Percentiles rank a stretch among this genome's conserved stretches.
Evolutionary conservation across 2,329 filamentous ascomycete species (phyloP).

Genomic region (Aureobasidium subglaciale): DNA sequence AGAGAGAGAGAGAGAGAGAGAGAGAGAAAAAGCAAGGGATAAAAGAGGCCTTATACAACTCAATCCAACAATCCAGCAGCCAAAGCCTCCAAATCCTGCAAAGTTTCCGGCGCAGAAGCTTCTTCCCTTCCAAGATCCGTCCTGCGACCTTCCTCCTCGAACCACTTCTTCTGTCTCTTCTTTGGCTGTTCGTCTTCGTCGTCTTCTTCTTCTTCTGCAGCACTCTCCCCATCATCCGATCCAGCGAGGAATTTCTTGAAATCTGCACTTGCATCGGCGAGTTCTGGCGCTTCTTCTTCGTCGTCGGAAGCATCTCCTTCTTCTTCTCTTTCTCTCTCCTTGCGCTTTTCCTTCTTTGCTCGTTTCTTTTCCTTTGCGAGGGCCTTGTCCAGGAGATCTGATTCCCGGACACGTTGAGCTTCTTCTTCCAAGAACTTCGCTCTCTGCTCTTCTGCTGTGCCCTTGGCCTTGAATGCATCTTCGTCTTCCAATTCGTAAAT

Average conservation of each 20-base stretch:
- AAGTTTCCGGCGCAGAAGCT: conserved; percentile 69
- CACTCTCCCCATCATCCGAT: conserved; percentile 30
- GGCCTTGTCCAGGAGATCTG: conserved; percentile 77
- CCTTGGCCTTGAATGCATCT: conserved; percentile 67
- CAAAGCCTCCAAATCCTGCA: conserved; percentile 72
- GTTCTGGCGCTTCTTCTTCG: conserved; percentile 20
- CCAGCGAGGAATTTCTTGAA: conserved; percentile 18
- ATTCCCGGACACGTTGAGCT: conserved; percentile 60
- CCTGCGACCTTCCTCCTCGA: conserved; percentile 52
- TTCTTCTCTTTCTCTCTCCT: conserved; percentile 51
- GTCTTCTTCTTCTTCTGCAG: conserved; percentile 35
- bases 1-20: too few relatives aligned
- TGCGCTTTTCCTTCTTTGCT: conserved; percentile 69
- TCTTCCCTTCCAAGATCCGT: conserved; percentile 41
- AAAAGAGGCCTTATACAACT: too few relatives aligned
- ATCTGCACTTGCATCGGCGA: conserved; percentile 12
- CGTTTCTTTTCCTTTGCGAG: conserved; percentile 68
- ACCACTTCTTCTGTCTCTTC: conserved; percentile 73
- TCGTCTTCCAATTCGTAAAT: conserved; percentile 86
- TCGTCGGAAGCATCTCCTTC: conserved; percentile 21
- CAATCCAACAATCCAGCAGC: conserved; percentile 60
- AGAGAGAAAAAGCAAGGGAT: too few relatives aligned
- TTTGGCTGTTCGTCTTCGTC: conserved; percentile 41
- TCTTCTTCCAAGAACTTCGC: conserved; percentile 72
- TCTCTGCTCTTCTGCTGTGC: conserved; percentile 68